Base-by-base conservation (phyloP, 805 yeast species). In the Candida berthetii region DNA sequence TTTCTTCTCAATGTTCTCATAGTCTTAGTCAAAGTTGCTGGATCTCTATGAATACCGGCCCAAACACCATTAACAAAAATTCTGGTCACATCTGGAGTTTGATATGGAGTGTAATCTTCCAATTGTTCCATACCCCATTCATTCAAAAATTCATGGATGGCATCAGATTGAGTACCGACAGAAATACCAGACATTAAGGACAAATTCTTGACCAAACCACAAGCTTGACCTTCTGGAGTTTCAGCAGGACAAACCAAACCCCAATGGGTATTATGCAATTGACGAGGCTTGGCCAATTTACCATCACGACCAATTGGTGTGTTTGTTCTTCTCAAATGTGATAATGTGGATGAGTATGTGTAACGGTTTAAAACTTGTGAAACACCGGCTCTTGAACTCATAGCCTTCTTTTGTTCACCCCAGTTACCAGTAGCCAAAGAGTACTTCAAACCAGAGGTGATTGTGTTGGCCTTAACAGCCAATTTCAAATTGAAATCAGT, bases 331-430 rank as follows among this genome's bases (percentile, higher is more conserved):
- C 99, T 83, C 69, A 93, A 82, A 73, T 93, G 99, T 42, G 99
- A 93, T 58, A 93, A 72, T 2, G 99, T 93, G n/a, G 99, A 93
- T 2, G 98, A 88, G 65, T 93, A 93, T 6, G 99, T 93, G 68
- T 93, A 93, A 70, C 99, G 80, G 65, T 93, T 93, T 66, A 93
- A 76, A 51, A 93, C 99, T 72, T 93, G 99, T 22, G 98, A 91
- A 37, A 95, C 99, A 78, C 99, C 99, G 6, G 99, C 99, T 65
- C 96, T 83, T 16, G 97, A 82, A 47, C 93, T 82, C 99, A 93
- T 93, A 13, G 98, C 97, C 65, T 93, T 93, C 82, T 90, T 91
- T 65, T 93, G 99, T 67, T 93, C 99, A 71, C 99, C 99, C 99
- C 99, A 93, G 71, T 93, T 93, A 74, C 99, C 99, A 14, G 99